A percentile compares a stretch with the other conserved stretches of the same genome.
These are phyloP conservation scores for Carex pumila DNA, from an alignment of 176 grass and related monocot species.

Conservation along the genomic window DNA sequence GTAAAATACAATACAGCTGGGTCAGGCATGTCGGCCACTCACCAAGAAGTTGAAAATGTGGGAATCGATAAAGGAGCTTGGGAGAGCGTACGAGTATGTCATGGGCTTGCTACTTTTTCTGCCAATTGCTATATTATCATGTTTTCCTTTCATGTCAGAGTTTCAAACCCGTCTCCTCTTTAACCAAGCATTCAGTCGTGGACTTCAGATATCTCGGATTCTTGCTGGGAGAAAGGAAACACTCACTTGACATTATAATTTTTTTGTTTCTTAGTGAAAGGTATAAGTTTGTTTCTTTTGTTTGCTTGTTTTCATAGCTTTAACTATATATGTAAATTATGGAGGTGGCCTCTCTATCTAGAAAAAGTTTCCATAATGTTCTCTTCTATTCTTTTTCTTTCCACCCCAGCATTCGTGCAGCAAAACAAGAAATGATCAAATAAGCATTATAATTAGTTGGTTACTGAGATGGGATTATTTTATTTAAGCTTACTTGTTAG, in stretches of 20 bases:
- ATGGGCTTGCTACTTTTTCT: constrained; percentile 82
- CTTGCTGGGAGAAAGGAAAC: constrained; percentile 56
- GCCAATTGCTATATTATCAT: constrained; percentile 74
- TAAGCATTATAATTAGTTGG: neutral
- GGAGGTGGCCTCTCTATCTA: neutral
- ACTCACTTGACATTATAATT: constrained; percentile 1
- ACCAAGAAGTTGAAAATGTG: constrained; percentile 37
- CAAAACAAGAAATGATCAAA: neutral
- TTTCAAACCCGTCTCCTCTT: constrained; percentile 92
- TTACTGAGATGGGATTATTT: neutral
- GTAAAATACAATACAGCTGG: constrained; percentile 38
- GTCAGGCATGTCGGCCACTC: constrained; percentile 52
- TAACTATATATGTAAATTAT: neutral
- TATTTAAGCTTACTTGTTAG: neutral
- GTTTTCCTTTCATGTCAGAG: constrained; percentile 96
- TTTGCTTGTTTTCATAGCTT: neutral
- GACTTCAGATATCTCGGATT: constrained; percentile 90
- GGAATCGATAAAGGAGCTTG: constrained; percentile 97
- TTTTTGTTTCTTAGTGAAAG: neutral
- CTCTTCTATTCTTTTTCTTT: neutral
- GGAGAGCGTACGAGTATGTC: constrained; percentile 69
- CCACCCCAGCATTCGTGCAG: neutral
- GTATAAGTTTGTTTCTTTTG: neutral
- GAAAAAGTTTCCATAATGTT: neutral
- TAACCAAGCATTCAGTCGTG: constrained; percentile 94